Base-by-base conservation (phyloP, 139 green algal species). In the Volvox africanus region DNA sequence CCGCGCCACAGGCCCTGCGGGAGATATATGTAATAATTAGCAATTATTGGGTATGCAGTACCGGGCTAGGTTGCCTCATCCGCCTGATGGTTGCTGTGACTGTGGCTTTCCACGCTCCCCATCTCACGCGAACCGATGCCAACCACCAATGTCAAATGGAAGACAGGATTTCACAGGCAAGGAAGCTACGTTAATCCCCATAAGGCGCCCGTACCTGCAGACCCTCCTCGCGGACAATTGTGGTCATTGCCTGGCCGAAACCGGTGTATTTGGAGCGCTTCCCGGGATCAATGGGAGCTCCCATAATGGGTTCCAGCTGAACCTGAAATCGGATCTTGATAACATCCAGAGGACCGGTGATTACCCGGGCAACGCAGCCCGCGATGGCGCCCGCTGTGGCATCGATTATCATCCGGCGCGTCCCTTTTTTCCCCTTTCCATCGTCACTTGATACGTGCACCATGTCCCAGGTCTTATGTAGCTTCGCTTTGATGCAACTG, bases 241-340 rank as follows among this genome's bases (percentile, higher is more conserved):
- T 97, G 3, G 50, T 80, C 9, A 99, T 76, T 0, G 98, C 98
- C 85, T 99, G 97, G 13, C 84, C 1, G 44, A 99, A 91, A 30
- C 96, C 96, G 0, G 96, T 99, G 92, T 99, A 99, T 86, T 99
- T 99, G 14, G 85, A 89, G 28, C 28, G 84, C 1, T 44, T 28
- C 17, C 22, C 24, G 61, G 65, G 24, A 5, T 80, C 2, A 12
- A n/a, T 16, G 0, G 30, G 26, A 0, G 65, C 32, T 0, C 61
- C 80, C 65, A 30, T 17, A 28, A 95, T 92, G 13, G 95, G 94
- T 88, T 98, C 96, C 19, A 99, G 86, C 86, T 99, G 97, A 12
- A 99, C 97, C 87, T 99, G 97, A 75, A 99, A 98, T 12, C 98
- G 89, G 61, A 99, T 99, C 84, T 99, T 99, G 14, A 99, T 92